Percentiles rank a stretch among this genome's conserved stretches.
These are phyloP conservation scores for Alternaria metachromatica DNA, from an alignment of 2,329 filamentous ascomycete genomes.

Conservation along the genomic window DNA sequence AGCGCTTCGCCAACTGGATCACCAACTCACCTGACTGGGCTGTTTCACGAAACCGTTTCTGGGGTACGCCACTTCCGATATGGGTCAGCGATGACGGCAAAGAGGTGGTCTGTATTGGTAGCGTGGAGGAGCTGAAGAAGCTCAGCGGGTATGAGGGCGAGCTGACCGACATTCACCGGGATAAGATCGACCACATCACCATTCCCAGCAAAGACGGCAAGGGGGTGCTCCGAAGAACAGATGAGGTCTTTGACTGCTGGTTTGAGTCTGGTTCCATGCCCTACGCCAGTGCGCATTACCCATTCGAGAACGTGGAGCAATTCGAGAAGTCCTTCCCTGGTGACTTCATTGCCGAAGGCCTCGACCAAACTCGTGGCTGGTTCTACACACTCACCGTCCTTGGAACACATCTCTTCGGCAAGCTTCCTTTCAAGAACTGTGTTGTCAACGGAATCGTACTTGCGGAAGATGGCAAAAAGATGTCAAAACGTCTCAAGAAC, in stretches of 20 bases:
- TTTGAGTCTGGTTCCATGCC: slow-evolving; percentile 97
- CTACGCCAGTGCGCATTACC: slow-evolving; percentile 88
- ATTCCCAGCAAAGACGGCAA: slow-evolving; percentile 91
- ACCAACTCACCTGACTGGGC: slow-evolving; percentile 93
- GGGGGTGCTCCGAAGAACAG: slow-evolving; percentile 77
- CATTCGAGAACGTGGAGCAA: slow-evolving; percentile 84
- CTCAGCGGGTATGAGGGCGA: slow-evolving; percentile 87
- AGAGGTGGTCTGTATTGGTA: slow-evolving; percentile 86
- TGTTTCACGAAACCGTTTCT: slow-evolving; percentile 90
- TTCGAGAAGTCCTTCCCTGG: slow-evolving; percentile 85
- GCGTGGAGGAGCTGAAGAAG: slow-evolving; percentile 80
- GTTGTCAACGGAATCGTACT: slow-evolving; percentile 96
- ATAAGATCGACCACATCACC: slow-evolving; percentile 92
- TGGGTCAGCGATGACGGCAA: slow-evolving; percentile 92
- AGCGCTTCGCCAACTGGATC: slow-evolving; percentile 91
- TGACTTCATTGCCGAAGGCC: slow-evolving; percentile 91
- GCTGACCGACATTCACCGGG: slow-evolving; percentile 84
- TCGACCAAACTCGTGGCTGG: slow-evolving; percentile 95
- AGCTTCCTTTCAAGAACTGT: slow-evolving; percentile 89
- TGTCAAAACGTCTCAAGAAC: slow-evolving; percentile 97
- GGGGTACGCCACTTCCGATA: slow-evolving; percentile 90
- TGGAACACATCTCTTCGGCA: slow-evolving; percentile 84
- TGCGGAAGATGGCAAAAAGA: slow-evolving; percentile 96
- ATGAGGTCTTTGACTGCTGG: slow-evolving; percentile 96
- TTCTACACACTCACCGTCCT: slow-evolving; percentile 93